These are phyloP conservation scores for Neopestalotiopsis sp. DNA, from an alignment of 2,329 filamentous ascomycete genomes.

Conservation along the genomic window DNA sequence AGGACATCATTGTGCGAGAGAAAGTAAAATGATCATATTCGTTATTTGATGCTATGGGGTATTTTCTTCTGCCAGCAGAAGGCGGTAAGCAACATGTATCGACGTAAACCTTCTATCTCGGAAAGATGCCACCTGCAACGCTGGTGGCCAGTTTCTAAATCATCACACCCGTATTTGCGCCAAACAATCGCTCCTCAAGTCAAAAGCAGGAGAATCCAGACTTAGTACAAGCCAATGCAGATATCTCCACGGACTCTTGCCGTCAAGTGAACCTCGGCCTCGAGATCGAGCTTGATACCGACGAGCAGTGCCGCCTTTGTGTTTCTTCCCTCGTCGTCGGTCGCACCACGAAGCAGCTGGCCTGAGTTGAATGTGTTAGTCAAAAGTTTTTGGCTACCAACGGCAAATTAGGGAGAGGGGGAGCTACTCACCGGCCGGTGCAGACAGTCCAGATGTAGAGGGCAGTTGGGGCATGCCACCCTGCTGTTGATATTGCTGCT, in stretches of 20 bases:
- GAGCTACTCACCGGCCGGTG: slow-evolving; percentile 34
- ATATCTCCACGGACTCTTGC: slow-evolving; percentile 66
- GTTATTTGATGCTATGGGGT: slow-evolving; percentile 13
- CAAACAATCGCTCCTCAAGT: neutral
- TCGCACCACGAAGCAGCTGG: slow-evolving; percentile 60
- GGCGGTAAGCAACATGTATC: neutral
- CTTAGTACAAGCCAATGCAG: slow-evolving; percentile 60
- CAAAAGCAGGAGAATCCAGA: too few relatives aligned
- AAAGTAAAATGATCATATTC: neutral
- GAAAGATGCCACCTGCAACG: neutral
- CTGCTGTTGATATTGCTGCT: neutral
- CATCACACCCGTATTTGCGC: neutral
- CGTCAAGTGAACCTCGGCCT: slow-evolving; percentile 66
- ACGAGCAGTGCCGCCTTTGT: slow-evolving; percentile 63
- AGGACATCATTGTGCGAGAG: neutral
- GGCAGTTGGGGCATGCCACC: slow-evolving; percentile 34
- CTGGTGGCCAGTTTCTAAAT: slow-evolving; percentile 3
- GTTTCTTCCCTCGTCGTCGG: slow-evolving; percentile 60
- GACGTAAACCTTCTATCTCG: neutral
- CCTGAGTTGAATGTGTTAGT: slow-evolving; percentile 37
- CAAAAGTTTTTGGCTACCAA: neutral
- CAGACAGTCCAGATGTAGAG: slow-evolving; percentile 42
- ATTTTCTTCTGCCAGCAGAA: slow-evolving; percentile 9
- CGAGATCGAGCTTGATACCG: slow-evolving; percentile 67
- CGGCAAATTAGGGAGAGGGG: neutral